Base-by-base conservation (phyloP, 2,329 filamentous ascomycete species). In the Triangularia verruculosa region DNA sequence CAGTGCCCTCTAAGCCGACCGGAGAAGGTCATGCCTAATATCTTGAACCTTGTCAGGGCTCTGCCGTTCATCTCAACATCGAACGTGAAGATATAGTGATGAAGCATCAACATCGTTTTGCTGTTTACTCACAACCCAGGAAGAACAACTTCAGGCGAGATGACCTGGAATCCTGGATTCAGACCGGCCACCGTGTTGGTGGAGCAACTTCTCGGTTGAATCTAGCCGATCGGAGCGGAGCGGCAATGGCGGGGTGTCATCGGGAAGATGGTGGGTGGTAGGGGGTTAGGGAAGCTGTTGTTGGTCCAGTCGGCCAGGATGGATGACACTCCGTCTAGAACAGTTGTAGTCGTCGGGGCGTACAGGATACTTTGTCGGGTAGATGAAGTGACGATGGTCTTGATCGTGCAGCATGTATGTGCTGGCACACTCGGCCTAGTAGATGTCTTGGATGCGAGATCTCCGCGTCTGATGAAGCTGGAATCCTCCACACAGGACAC, bases 331-430 rank as follows among this genome's bases (percentile, higher is more conserved):
- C 39, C 39, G n/a, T 20, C 39, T 17, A 47, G n/a, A 47, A 20
- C 39, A 47, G 39, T 47, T 47, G 39, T 7, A 47, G n/a, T 47
- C n/a, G 4, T 47, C 39, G 39, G 39, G 39, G 39, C 39, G 39
- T 47, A 47, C 39, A 47, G n/a, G 39, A 22, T 17, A 47, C 20
- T 47, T 47, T 47, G 39, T 47, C 39, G 20, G 39, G 39, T 9
- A 47, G 7, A 6, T 27, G 51, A 54, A 25, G 51, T 54, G 51
- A 63, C 43, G 39, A 55, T 54, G 61, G 53, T 24, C 58, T 22
- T 62, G 63, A 63, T 67, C 59, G 57, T 61, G 64, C 67, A 66
- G 30, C 56, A 67, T 62, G 62, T 62, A 62, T 64, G 59, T 66
- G 57, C 61, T 57, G 54, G 43, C 28, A 47, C 39, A 61, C 63